phyloP scores from a whole-genome alignment of 148 eudicot species.

The Oxyria digyna region DNA sequence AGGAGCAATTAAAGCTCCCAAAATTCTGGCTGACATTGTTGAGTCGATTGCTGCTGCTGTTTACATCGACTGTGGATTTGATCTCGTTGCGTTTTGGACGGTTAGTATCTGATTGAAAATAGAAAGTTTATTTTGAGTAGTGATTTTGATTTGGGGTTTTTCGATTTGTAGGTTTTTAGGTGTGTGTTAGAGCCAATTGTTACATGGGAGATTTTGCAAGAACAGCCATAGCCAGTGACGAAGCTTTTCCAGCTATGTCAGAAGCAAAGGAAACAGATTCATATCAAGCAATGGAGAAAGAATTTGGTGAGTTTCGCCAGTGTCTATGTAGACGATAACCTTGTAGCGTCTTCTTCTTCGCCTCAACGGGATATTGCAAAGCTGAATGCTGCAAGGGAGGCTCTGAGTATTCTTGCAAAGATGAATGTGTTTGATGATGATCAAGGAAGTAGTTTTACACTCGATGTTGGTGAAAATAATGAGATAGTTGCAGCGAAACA shows the following conservation, averaged over 20 bases:
- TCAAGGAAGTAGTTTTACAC: slow-evolving; percentile 1
- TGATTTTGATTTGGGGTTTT: not conserved
- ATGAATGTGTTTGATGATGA: not conserved
- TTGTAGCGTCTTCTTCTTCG: slow-evolving; percentile 33
- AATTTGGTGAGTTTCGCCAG: slow-evolving; percentile 35
- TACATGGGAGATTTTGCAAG: slow-evolving; percentile 40
- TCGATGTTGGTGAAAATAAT: slow-evolving; percentile 18
- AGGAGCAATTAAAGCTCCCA: slow-evolving; percentile 72
- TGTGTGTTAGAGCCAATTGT: slow-evolving; percentile 54
- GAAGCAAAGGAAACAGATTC: slow-evolving; percentile 51
- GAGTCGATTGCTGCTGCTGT: slow-evolving; percentile 82
- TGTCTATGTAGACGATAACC: slow-evolving; percentile 41
- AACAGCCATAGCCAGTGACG: slow-evolving; percentile 71
- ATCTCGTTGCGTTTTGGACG: slow-evolving; percentile 55
- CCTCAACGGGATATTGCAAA: slow-evolving; percentile 52
- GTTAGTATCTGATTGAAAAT: slow-evolving; percentile 15
- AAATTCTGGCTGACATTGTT: slow-evolving; percentile 77
- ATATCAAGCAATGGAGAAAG: slow-evolving; percentile 29
- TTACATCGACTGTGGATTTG: slow-evolving; percentile 46
- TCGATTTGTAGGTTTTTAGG: slow-evolving; percentile 32
- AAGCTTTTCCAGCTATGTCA: slow-evolving; percentile 57
- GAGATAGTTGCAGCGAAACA: slow-evolving; percentile 62
- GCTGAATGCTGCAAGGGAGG: slow-evolving; percentile 65
- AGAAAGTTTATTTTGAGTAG: not conserved
- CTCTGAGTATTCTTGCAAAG: slow-evolving; percentile 25